phyloP scores from a whole-genome alignment of 768 basidiomycete species.

The Hygrophorus pudorinus region DNA sequence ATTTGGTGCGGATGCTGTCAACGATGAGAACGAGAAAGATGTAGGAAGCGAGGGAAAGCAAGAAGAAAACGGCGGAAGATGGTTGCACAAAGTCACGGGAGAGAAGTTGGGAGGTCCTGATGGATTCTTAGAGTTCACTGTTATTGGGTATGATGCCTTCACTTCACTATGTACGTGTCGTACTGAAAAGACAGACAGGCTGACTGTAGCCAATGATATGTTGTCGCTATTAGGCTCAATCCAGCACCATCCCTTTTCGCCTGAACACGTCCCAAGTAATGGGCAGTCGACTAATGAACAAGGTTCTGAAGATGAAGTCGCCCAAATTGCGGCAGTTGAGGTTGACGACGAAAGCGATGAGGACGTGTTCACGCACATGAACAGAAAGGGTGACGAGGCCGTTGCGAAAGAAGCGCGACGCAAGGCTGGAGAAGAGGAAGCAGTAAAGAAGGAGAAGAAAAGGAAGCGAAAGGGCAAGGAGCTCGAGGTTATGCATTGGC shows the following conservation, averaged over 20 bases:
- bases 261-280: slow-evolving; percentile 31
- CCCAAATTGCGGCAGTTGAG: slow-evolving; percentile 8
- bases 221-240: slow-evolving; percentile 80
- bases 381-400: slow-evolving; percentile 18
- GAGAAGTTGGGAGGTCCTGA: slow-evolving; percentile 57
- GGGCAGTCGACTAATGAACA: slow-evolving; percentile 8
- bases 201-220: slow-evolving; percentile 91
- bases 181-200: slow-evolving; percentile 29
- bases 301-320: slow-evolving; percentile 11
- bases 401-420: slow-evolving; percentile 15
- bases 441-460: slow-evolving; percentile 3
- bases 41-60: slow-evolving; percentile 17
- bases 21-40: slow-evolving; percentile 16
- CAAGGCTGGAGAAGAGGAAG: slow-evolving; percentile 15
- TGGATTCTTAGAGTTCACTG: slow-evolving; percentile 70
- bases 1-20: slow-evolving; percentile 33
- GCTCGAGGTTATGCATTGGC: too few species aligned
- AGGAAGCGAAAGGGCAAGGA: slow-evolving; percentile 1
- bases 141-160: slow-evolving; percentile 60
- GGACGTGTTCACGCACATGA: slow-evolving; percentile 18
- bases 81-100: slow-evolving; percentile 69
- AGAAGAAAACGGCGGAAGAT: slow-evolving; percentile 52
- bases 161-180: background rate
- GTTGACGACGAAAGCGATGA: slow-evolving; percentile 18
- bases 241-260: slow-evolving; percentile 66